Evolutionary conservation across 2,329 filamentous ascomycete species (phyloP).

Genomic region (Penicillium palitans): DNA sequence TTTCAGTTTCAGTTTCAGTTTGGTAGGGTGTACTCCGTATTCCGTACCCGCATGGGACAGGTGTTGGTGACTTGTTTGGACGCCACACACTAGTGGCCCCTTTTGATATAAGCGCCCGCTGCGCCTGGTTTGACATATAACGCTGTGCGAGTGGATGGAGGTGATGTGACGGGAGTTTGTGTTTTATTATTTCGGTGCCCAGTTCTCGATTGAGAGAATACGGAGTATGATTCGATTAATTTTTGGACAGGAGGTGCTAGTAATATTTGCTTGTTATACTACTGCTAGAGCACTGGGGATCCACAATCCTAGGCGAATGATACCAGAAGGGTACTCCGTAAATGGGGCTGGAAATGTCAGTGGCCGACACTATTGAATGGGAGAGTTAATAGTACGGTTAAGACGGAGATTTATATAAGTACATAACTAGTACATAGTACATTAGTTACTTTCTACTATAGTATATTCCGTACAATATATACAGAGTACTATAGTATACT

Average conservation of each 20-base stretch:
- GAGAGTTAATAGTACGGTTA: background rate
- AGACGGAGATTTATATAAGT: too few species aligned
- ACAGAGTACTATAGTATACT: too few species aligned
- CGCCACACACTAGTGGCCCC: slow-evolving; percentile 5
- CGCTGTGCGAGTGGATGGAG: slow-evolving; percentile 3
- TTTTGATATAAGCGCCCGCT: slow-evolving; percentile 20
- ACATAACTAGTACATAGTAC: too few species aligned
- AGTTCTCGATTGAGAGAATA: background rate
- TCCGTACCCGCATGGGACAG: background rate
- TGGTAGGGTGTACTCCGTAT: background rate
- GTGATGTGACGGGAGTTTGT: slow-evolving; percentile 1
- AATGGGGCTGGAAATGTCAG: background rate
- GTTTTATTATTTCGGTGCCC: background rate
- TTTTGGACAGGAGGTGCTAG: background rate
- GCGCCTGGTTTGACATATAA: slow-evolving; percentile 20
- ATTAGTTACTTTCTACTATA: too few species aligned
- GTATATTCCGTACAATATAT: too few species aligned
- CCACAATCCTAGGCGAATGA: background rate
- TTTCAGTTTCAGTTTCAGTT: background rate
- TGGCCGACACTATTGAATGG: slow-evolving; percentile 1
- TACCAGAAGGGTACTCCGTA: background rate
- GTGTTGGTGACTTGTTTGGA: background rate
- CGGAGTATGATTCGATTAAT: background rate
- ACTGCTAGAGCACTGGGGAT: slow-evolving; percentile 1
- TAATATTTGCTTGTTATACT: background rate